Conservation (phyloP, 257 asterid genomes). For the Nicotiana tabacum region DNA sequence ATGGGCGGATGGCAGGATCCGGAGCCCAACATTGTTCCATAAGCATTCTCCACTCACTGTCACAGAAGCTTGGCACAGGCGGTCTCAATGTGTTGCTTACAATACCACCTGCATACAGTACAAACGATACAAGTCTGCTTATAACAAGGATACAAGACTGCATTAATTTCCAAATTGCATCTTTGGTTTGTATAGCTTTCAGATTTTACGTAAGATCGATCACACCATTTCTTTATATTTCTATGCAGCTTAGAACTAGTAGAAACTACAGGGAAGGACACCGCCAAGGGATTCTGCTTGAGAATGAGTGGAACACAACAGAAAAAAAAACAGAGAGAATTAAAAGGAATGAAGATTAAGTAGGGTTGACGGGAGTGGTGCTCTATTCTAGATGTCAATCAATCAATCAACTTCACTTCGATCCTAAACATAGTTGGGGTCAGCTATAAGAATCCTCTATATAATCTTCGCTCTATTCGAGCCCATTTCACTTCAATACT, state of each 20-base stretch:
- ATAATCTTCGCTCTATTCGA: neutral
- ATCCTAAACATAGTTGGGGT: neutral
- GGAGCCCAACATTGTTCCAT: conserved; percentile 22
- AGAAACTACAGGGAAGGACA: neutral
- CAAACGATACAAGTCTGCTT: neutral
- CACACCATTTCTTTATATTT: neutral
- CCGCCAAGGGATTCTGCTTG: neutral
- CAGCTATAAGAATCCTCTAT: neutral
- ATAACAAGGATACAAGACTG: neutral
- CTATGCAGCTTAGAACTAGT: neutral
- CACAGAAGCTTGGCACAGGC: conserved; percentile 13
- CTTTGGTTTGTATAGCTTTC: neutral
- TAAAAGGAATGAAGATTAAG: neutral
- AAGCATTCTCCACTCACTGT: conserved; percentile 12
- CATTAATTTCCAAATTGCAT: neutral
- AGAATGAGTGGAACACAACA: neutral
- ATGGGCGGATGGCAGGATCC: conserved; percentile 19
- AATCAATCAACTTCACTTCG: neutral
- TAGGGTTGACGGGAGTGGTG: neutral
- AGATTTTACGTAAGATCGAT: neutral
- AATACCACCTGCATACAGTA: conserved; percentile 11
- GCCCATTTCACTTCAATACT: neutral
- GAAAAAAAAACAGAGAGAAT: neutral
- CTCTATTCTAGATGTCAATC: conserved; percentile 1
- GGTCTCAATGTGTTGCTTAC: conserved; percentile 18